Percentiles rank a stretch among this genome's conserved stretches.
These are phyloP conservation scores for Exophiala dermatitidis DNA, from an alignment of 2,329 filamentous ascomycete species.

Conservation along the genomic window DNA sequence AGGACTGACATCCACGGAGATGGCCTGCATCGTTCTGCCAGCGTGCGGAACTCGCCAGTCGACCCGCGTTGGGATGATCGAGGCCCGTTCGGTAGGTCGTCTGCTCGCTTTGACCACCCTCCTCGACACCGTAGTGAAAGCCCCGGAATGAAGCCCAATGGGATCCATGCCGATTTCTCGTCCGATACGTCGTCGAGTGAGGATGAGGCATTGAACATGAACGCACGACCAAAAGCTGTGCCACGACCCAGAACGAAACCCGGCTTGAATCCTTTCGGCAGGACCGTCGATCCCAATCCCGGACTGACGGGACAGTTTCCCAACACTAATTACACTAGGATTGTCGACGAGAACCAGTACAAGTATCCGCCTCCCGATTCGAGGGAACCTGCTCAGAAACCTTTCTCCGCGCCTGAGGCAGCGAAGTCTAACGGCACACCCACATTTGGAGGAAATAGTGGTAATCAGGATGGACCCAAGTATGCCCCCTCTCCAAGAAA, in stretches of 20 bases:
- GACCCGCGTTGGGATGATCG: conserved; percentile 28
- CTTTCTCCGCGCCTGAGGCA: conserved; percentile 15
- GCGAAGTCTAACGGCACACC: conserved; percentile 1
- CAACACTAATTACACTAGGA: conserved; percentile 25
- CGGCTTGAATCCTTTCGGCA: conserved; percentile 5
- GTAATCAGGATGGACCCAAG: conserved; percentile 18
- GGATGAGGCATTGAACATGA: conserved; percentile 20
- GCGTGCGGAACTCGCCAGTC: conserved; percentile 45
- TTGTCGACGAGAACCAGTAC: conserved; percentile 21
- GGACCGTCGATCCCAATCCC: conserved; percentile 7
- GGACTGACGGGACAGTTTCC: conserved; percentile 24
- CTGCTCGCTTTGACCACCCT: conserved; percentile 32
- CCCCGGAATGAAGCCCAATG: conserved; percentile 32
- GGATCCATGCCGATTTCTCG: conserved; percentile 16
- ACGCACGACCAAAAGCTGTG: conserved; percentile 35
- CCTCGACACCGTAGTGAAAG: conserved; percentile 40
- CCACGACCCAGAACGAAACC: conserved; percentile 9
- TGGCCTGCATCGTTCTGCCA: conserved; percentile 47
- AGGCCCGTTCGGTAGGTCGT: conserved; percentile 32
- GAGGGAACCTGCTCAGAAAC: conserved; percentile 18
- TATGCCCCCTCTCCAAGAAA: conserved; percentile 14
- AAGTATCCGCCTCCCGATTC: conserved; percentile 24
- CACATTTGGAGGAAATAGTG: conserved; percentile 7
- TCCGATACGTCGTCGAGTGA: conserved; percentile 27
- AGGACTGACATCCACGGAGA: conserved; percentile 50